Percentiles rank a stretch among this genome's conserved stretches.
Conservation (phyloP, 495 filamentous ascomycete genomes). For the Penicillium cataractarum region DNA sequence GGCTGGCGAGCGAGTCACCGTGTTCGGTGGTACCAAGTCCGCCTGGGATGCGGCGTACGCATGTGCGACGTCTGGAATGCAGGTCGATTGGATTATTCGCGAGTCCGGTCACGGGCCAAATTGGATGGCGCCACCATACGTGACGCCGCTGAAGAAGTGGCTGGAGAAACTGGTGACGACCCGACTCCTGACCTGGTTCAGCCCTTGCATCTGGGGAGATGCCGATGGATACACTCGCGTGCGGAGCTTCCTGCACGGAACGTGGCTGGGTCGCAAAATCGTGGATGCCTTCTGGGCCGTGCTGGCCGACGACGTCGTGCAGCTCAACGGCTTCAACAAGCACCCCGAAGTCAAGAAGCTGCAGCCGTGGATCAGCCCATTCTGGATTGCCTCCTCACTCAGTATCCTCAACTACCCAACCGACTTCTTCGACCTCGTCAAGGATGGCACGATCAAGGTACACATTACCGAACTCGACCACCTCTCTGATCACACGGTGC, state of each 20-base stretch:
- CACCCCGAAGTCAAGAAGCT: slow-evolving; percentile 69
- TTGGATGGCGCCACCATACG: slow-evolving; percentile 70
- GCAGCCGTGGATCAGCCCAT: slow-evolving; percentile 64
- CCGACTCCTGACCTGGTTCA: slow-evolving; percentile 66
- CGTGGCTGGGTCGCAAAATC: slow-evolving; percentile 66
- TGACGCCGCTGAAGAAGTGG: slow-evolving; percentile 63
- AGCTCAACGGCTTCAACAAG: slow-evolving; percentile 59
- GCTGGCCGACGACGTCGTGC: slow-evolving; percentile 61
- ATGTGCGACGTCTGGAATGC: slow-evolving; percentile 63
- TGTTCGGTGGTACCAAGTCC: slow-evolving; percentile 76
- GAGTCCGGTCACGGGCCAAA: slow-evolving; percentile 71
- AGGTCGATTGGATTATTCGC: slow-evolving; percentile 80
- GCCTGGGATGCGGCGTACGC: slow-evolving; percentile 77
- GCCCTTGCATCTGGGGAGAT: slow-evolving; percentile 63
- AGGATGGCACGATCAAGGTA: slow-evolving; percentile 59
- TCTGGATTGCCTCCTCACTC: slow-evolving; percentile 65
- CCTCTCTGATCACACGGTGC: slow-evolving; percentile 52
- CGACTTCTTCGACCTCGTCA: slow-evolving; percentile 65
- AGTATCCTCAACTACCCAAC: slow-evolving; percentile 72
- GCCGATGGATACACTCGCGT: slow-evolving; percentile 51
- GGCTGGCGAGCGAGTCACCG: slow-evolving; percentile 47
- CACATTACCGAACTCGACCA: slow-evolving; percentile 63
- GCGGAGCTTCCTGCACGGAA: slow-evolving; percentile 65
- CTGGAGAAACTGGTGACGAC: slow-evolving; percentile 68
- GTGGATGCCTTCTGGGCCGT: slow-evolving; percentile 70